Percentiles rank a stretch among this genome's conserved stretches.
Conservation (phyloP, 257 asterid genomes). For the Solanum chmielewskii region DNA sequence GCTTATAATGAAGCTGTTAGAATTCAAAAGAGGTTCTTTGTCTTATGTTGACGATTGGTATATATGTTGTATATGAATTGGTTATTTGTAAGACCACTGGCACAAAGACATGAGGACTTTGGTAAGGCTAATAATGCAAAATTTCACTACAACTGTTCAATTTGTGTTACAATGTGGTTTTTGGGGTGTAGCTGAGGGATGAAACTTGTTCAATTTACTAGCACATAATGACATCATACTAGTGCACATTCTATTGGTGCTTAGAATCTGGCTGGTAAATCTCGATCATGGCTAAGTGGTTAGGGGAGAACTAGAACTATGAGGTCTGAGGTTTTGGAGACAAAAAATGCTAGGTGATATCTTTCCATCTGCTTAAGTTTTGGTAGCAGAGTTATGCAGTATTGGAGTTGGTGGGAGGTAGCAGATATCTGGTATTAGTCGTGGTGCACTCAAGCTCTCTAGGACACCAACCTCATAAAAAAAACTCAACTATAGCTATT, state of each 20-base stretch:
- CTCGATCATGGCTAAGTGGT: neutral
- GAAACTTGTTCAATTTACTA: neutral
- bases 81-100: neutral
- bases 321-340: neutral
- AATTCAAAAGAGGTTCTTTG: neutral
- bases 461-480: neutral
- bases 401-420: neutral
- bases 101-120: neutral
- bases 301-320: neutral
- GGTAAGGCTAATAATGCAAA: neutral
- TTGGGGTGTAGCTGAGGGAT: neutral
- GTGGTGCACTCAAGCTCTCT: neutral
- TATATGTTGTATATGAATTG: neutral
- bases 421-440: neutral
- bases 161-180: neutral
- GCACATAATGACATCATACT: neutral
- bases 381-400: neutral
- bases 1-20: neutral
- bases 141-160: neutral
- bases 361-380: neutral
- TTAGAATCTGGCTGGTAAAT: neutral
- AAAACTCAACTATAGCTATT: neutral
- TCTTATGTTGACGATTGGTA: neutral
- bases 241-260: neutral
- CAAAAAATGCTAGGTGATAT: neutral